phyloP scores from a whole-genome alignment of 768 basidiomycete species.

The Lepiota subincarnata region DNA sequence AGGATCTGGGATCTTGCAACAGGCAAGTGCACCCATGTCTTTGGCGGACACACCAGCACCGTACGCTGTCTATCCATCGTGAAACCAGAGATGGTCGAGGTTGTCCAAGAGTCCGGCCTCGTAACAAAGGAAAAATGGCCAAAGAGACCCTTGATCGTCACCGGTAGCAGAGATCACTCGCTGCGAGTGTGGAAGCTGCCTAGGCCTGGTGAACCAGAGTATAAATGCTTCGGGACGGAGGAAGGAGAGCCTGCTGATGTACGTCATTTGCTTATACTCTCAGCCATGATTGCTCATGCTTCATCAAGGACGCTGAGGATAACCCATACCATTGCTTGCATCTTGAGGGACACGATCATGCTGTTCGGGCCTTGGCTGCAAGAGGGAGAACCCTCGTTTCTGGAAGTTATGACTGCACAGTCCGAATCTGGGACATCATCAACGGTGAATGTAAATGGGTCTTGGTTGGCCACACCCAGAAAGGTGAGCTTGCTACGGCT shows the following conservation, averaged over 20 bases:
- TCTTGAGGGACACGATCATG: conserved; percentile 87
- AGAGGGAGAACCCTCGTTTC: conserved; percentile 88
- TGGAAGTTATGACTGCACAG: conserved; percentile 93
- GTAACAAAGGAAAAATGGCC: conserved; percentile 67
- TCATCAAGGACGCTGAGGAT: conserved; percentile 49
- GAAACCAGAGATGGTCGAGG: conserved; percentile 83
- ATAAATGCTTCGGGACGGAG: conserved; percentile 59
- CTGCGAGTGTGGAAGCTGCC: conserved; percentile 57
- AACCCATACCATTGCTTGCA: conserved; percentile 90
- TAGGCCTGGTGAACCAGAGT: conserved; percentile 69
- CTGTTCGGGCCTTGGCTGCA: conserved; percentile 89
- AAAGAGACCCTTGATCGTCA: conserved; percentile 66
- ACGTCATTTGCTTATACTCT: too few relatives aligned
- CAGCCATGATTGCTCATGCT: too few relatives aligned
- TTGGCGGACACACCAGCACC: conserved; percentile 94
- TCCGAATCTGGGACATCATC: conserved; percentile 93
- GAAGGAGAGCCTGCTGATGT: conserved; percentile 36
- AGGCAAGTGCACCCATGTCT: conserved; percentile 87
- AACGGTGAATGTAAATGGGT: conserved; percentile 79
- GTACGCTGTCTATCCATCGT: conserved; percentile 95
- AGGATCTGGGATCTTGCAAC: conserved; percentile 84
- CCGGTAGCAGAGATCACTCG: conserved; percentile 68
- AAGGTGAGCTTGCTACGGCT: conserved; percentile 54
- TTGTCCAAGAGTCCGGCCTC: conserved; percentile 58
- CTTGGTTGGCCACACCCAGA: conserved; percentile 85